Base-by-base conservation (phyloP, 495 filamentous ascomycete genomes). In the Tetracladium marchalianum region DNA sequence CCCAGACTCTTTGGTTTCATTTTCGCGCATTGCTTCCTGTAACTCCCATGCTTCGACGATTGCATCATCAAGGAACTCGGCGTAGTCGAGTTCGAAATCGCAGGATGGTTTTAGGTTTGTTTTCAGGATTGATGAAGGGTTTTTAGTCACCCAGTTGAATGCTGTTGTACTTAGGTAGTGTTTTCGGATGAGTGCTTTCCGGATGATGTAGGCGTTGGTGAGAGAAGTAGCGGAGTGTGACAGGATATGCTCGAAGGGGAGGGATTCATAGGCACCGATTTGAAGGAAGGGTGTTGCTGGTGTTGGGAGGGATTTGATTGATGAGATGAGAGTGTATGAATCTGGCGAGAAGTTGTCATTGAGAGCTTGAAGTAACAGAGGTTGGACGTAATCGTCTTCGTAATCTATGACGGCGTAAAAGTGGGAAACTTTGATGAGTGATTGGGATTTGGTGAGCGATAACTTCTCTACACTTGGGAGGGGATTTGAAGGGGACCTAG, bases 131-230 rank as follows among this genome's bases (percentile, higher is more conserved):
- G 80, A 85, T 31, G 73, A 65, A 0, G 90, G 87, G 52, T 90
- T 67, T 57, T 98, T 98, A 15, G 81, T 74, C 11, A 84, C 66
- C 83, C 88, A 94, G 52, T 80, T 80, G 35, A 77, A 67, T 32
- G 93, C 74, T 0, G 90, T 95, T 12, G 80, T 78, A 5, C 80
- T 76, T 3, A 98, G 73, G 60, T 87, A 95, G 60, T 98, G 92
- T 62, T 98, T 98, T 40, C 92, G 78, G 56, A 96, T 95, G n/a
- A 98, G 67, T 1, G 92, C 92, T 72, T 96, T 97, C 55, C 92
- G 88, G 62, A 95, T 90, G 56, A 95, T 78, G 59, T 94, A 96
- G 49, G 82, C 80, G 60, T 92, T 94, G 31, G 77, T 69, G 5
- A 88, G 72, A 35, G 70, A 78, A 7, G 74, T 77, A 10, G 55